A percentile compares a stretch with the other conserved stretches of the same genome.
phyloP scores from a whole-genome alignment of 2,329 filamentous ascomycete species.

The Macrophomina tecta region DNA sequence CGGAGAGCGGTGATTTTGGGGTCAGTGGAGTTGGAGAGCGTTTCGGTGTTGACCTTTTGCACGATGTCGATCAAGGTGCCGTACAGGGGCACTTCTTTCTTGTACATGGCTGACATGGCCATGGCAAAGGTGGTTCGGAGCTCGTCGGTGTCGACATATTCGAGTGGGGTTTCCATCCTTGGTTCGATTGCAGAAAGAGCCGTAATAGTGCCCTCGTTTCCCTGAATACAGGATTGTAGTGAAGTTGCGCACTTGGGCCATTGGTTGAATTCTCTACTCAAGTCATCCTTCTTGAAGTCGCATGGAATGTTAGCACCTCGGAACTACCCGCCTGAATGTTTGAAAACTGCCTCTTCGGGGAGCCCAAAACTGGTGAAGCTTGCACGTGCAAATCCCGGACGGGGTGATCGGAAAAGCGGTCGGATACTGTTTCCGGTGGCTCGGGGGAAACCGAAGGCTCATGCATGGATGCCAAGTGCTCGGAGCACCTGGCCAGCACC shows the following conservation, averaged over 20 bases:
- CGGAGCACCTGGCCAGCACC: background rate
- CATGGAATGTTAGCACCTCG: background rate
- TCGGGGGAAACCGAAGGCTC: background rate
- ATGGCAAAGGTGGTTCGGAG: constrained; percentile 28
- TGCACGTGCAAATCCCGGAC: constrained; percentile 31
- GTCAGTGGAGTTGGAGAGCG: background rate
- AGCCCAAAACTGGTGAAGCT: background rate
- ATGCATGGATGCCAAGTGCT: background rate
- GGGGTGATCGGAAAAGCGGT: constrained; percentile 5
- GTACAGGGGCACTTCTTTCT: constrained; percentile 45
- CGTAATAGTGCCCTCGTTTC: background rate
- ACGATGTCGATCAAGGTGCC: constrained; percentile 43
- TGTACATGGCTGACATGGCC: constrained; percentile 45
- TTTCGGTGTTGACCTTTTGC: constrained; percentile 31
- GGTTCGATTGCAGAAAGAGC: background rate
- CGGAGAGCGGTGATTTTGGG: constrained; percentile 4
- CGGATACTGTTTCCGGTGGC: constrained; percentile 1
- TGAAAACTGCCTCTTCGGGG: background rate
- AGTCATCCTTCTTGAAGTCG: background rate
- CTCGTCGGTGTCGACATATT: background rate
- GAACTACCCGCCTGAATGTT: background rate
- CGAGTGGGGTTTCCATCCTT: background rate
- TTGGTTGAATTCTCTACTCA: background rate
- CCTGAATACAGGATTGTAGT: background rate
- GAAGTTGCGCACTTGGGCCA: background rate